Evolutionary conservation across 2,329 filamentous ascomycete species (phyloP).

Genomic region (Paramyrothecium roridum): DNA sequence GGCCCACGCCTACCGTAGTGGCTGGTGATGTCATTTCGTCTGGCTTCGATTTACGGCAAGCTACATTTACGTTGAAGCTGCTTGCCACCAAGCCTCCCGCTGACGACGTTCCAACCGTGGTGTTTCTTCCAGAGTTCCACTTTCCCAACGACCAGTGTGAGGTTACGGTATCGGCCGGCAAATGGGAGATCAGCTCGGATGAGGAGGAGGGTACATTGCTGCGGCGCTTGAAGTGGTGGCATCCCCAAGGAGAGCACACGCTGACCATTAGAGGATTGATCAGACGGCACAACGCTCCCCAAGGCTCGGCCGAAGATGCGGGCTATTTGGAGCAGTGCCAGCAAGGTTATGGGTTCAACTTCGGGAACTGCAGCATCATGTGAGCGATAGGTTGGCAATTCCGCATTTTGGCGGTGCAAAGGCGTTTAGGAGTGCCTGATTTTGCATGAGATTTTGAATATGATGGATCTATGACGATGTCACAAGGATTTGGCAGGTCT

Average conservation of each 20-base stretch:
- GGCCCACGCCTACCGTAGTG: slow-evolving; percentile 75
- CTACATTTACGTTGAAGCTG: slow-evolving; percentile 72
- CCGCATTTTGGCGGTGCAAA: no score
- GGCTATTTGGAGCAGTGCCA: slow-evolving; percentile 74
- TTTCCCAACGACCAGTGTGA: slow-evolving; percentile 73
- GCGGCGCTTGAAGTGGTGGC: slow-evolving; percentile 89
- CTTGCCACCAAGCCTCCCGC: slow-evolving; percentile 54
- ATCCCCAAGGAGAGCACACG: slow-evolving; percentile 78
- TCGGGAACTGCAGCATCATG: slow-evolving; percentile 51
- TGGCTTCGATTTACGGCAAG: slow-evolving; percentile 79
- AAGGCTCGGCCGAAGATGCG: slow-evolving; percentile 65
- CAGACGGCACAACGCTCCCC: slow-evolving; percentile 55
- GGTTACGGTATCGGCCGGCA: slow-evolving; percentile 78
- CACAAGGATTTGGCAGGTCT: no score
- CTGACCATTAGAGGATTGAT: slow-evolving; percentile 74
- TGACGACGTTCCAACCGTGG: slow-evolving; percentile 69
- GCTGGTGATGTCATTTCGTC: slow-evolving; percentile 69
- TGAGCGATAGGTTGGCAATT: slow-evolving; percentile 22
- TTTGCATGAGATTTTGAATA: neutral
- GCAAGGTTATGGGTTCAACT: slow-evolving; percentile 40
- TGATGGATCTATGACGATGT: no score
- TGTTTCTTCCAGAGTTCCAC: slow-evolving; percentile 89
- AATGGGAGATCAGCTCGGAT: slow-evolving; percentile 80
- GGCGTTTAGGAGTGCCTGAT: no score
- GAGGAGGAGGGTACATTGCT: slow-evolving; percentile 66